Evolutionary conservation across 1,139 yeast species (phyloP), one percentile per base, ranked within the genome.

Genomic region (Fermentozyma sake): DNA sequence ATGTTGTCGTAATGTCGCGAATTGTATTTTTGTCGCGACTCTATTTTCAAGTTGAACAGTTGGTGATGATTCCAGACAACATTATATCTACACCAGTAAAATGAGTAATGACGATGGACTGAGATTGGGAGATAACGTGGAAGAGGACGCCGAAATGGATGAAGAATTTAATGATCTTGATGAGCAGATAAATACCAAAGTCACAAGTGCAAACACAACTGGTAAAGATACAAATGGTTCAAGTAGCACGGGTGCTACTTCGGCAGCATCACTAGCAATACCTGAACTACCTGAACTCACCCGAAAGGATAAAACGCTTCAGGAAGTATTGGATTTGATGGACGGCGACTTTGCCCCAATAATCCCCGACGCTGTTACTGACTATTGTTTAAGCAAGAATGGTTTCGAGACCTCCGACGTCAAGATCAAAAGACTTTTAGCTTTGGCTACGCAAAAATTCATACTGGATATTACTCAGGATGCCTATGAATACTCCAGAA

Each of bases 351-450:
- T 81, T 53, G 87, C 96, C 3, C 98, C 98, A 1, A 83, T 93
- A 22, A 91, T 93, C 23, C 99, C 99, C 0, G 98, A 93, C 51
- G 93, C 95, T 0, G 97, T 93, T n/a, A 85, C 96, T 0, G 97
- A 91, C 48, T 91, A 86, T 53, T 91, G 91, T 48, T 61, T 93
- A 28, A 79, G 89, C 13, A 82, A 82, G 47, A 82, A 89, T 36
- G 99, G 99, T 22, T 80, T 93, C 46, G 85, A 81, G 35, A 76
- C 94, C 15, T 72, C 80, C 20, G 95, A 87, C 46, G 61, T 76
- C 6, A 73, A 89, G 35, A 81, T 91, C 37, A 87, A 89, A 49
- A 68, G 97, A 32, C 62, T 93, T 24, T 62, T 93, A 29, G 97
- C 97, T 0, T 64, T 93, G 32, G 97, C 98, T 1, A 89, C 98